Percentiles rank a stretch among this genome's conserved stretches.
Conservation (phyloP, 2,329 filamentous ascomycete species). For the Ophiocordyceps sinensis region DNA sequence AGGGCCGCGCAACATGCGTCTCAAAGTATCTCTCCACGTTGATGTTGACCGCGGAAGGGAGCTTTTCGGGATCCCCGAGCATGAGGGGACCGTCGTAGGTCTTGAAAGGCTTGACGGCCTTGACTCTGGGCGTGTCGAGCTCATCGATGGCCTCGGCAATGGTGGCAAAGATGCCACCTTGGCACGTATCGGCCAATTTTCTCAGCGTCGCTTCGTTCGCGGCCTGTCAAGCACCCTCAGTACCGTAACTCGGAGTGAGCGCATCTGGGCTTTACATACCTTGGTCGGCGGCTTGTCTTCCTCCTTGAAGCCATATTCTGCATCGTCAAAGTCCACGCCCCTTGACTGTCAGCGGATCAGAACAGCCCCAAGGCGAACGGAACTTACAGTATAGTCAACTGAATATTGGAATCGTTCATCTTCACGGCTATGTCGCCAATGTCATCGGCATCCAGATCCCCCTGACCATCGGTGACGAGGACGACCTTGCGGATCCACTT, state of each 20-base stretch:
- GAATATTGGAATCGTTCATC: constrained; percentile 62
- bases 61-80: constrained; percentile 62
- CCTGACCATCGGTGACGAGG: constrained; percentile 70
- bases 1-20: constrained; percentile 61
- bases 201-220: constrained; percentile 59
- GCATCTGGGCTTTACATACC: constrained; percentile 23
- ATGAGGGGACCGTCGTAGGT: constrained; percentile 69
- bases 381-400: constrained; percentile 63
- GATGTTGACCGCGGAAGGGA: constrained; percentile 64
- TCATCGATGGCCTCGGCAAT: constrained; percentile 74
- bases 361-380: background rate
- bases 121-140: constrained; percentile 62
- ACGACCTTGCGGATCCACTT: constrained; percentile 73
- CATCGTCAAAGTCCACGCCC: constrained; percentile 86
- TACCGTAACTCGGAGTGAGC: background rate
- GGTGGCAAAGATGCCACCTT: constrained; percentile 62
- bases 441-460: constrained; percentile 57
- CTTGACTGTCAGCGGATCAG: constrained; percentile 24
- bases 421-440: constrained; percentile 56
- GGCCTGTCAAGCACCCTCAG: constrained; percentile 11
- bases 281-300: constrained; percentile 66
- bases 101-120: constrained; percentile 58
- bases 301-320: constrained; percentile 82
- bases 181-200: constrained; percentile 50
- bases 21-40: constrained; percentile 84